Evolutionary conservation across 257 asterid genomes (phyloP).

Genomic region (Fraxinus anomala): DNA sequence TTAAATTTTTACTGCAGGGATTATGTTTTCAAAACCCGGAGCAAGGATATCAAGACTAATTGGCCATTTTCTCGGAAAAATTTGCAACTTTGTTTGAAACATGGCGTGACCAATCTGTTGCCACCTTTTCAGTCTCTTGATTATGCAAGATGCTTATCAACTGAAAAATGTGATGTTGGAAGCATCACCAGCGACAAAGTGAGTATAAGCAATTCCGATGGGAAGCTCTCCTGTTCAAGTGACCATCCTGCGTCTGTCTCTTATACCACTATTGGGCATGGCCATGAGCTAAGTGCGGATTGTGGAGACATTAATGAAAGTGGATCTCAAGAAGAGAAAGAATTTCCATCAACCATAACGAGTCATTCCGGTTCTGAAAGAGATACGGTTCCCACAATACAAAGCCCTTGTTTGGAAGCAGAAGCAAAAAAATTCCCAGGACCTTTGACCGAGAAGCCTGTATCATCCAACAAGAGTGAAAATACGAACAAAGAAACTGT

Average conservation of each 20-base stretch:
- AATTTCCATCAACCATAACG: constrained; percentile 34
- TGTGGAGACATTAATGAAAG: constrained; percentile 32
- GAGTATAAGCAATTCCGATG: constrained; percentile 34
- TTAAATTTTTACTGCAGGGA: constrained; percentile 55
- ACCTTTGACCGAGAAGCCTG: constrained; percentile 26
- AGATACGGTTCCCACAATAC: constrained; percentile 40
- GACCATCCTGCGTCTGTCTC: constrained; percentile 30
- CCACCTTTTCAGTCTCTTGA: constrained; percentile 79
- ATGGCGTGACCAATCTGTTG: constrained; percentile 69
- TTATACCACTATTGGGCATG: constrained; percentile 27
- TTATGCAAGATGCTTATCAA: constrained; percentile 41
- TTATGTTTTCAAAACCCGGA: constrained; percentile 66
- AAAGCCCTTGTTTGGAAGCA: constrained; percentile 33
- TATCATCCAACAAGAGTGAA: constrained; percentile 37
- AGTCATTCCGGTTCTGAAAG: constrained; percentile 47
- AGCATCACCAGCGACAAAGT: constrained; percentile 20
- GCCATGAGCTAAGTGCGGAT: constrained; percentile 30
- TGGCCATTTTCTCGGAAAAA: constrained; percentile 91
- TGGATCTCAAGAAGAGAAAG: constrained; percentile 50
- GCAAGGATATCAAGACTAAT: constrained; percentile 64
- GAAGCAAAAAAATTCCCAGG: constrained; percentile 34
- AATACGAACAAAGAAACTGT: constrained; percentile 33
- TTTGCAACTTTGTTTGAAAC: constrained; percentile 73
- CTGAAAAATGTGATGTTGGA: constrained; percentile 26
- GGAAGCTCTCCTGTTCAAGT: constrained; percentile 30